Evolutionary conservation across 352 stramenopile species (phyloP).

Genomic region (Phytophthora megakarya): DNA sequence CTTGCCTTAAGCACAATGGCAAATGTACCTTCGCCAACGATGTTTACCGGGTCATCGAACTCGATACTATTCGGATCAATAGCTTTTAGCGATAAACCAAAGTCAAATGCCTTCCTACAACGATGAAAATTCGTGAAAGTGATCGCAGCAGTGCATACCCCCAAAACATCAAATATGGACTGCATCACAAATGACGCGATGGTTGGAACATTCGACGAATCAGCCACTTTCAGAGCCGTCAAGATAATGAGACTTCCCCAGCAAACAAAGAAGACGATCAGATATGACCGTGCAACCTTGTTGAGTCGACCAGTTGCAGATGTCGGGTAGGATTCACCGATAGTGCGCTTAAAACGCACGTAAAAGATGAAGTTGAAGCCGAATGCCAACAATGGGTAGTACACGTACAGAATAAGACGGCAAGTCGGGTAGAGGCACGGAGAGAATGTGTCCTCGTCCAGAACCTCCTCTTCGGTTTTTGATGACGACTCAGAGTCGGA

Average conservation of each 20-base stretch:
- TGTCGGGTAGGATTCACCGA: slow-evolving; percentile 72
- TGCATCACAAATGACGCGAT: slow-evolving; percentile 55
- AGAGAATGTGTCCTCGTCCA: slow-evolving; percentile 51
- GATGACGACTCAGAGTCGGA: slow-evolving; percentile 22
- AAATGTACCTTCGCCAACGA: slow-evolving; percentile 83
- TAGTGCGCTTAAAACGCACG: slow-evolving; percentile 75
- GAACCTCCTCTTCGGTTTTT: slow-evolving; percentile 36
- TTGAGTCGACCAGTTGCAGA: slow-evolving; percentile 68
- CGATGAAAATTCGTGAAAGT: slow-evolving; percentile 80
- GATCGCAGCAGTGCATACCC: slow-evolving; percentile 67
- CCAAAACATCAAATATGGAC: slow-evolving; percentile 72
- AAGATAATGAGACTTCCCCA: slow-evolving; percentile 75
- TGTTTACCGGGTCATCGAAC: slow-evolving; percentile 79
- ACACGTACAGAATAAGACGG: slow-evolving; percentile 76
- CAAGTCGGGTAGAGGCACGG: slow-evolving; percentile 72
- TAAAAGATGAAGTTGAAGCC: slow-evolving; percentile 83
- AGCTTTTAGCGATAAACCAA: slow-evolving; percentile 77
- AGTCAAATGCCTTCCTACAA: slow-evolving; percentile 75
- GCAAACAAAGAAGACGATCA: slow-evolving; percentile 75
- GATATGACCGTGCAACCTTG: slow-evolving; percentile 69
- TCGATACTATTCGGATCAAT: slow-evolving; percentile 79
- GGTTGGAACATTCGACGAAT: slow-evolving; percentile 32
- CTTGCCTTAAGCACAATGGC: slow-evolving; percentile 75
- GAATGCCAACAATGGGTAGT: slow-evolving; percentile 75
- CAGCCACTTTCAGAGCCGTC: slow-evolving; percentile 51